These are phyloP conservation scores for Stentor roeselii DNA, from an alignment of 73 alveolate genomes.

Conservation along the genomic window DNA sequence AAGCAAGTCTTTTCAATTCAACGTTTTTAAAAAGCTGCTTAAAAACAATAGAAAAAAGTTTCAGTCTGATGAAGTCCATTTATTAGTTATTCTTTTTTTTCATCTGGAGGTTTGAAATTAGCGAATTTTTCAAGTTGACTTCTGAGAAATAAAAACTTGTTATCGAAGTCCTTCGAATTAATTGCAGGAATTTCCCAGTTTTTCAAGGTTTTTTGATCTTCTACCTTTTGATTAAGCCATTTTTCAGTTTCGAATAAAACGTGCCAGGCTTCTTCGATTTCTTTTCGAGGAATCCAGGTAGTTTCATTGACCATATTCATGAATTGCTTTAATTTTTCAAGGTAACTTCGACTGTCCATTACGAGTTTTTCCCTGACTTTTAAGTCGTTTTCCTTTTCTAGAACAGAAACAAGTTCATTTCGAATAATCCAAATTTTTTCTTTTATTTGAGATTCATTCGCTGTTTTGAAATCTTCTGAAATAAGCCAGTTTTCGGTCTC, in stretches of 20 bases:
- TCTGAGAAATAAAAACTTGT: background rate
- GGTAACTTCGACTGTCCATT: background rate
- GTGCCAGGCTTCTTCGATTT: background rate
- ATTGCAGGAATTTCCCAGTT: background rate
- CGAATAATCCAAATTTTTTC: background rate
- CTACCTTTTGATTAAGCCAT: conserved; percentile 16
- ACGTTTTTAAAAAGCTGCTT: no score
- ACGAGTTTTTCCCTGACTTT: background rate
- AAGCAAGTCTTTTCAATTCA: no score
- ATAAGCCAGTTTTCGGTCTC: background rate
- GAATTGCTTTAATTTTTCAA: background rate
- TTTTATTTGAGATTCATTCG: background rate
- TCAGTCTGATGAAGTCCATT: no score
- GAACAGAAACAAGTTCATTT: background rate
- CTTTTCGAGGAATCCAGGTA: background rate
- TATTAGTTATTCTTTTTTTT: no score
- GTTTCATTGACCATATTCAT: background rate
- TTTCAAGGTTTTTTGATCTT: background rate
- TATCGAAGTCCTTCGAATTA: background rate
- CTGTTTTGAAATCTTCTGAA: background rate
- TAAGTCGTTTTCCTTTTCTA: background rate
- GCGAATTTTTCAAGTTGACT: background rate
- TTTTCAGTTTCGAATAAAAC: background rate
- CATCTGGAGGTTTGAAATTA: background rate
- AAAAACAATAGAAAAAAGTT: no score